Base-by-base conservation (phyloP, 768 basidiomycete genomes). In the Leccinum uliginosum region DNA sequence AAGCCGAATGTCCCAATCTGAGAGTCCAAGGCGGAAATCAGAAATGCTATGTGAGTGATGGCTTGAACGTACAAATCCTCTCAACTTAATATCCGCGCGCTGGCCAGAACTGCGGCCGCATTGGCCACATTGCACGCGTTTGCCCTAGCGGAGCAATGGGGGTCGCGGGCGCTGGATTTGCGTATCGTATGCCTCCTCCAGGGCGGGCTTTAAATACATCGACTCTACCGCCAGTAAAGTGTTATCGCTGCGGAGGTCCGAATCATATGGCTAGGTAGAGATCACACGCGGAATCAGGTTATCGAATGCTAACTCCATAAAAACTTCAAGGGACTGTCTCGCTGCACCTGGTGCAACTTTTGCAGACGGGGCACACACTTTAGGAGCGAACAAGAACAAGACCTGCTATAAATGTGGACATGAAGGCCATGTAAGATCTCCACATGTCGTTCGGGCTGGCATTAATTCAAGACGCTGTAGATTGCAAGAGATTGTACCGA, bases 381-480 rank as follows among this genome's bases (percentile, higher is more conserved):
- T 56, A 10, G 77, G 78, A 44, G 71, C 74, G 54, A 83, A 78
- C 71, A 89, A 83, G 74, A 82, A 68, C 60, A 93, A 88, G 77
- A 90, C 87, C 51, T 93, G 91, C 70, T 93, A 90, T 75, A 92
- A 90, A 67, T 93, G 92, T 66, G 86, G 89, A 67, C 83, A 86
- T 70, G 88, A 90, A 71, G 91, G 91, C 61, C 91, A 93, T 76
- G 91, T 93, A 68, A 72, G 89, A 77, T 26, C 45, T 49, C 40
- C 30, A 12, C 7, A 11, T 26, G 53, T 35, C 38, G 32, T 49
- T 27, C 19, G 35, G 49, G 46, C 40, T 47, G 35, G 45, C 34
- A 54, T 54, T 62, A 26, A 64, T 57, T 43, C 38, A 47, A 45
- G 26, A 17, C 35, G 12, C 51, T 50, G 30, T 57, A 87, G 84